Base-by-base conservation (phyloP, 2,329 filamentous ascomycete genomes). In the Thermoascus crustaceus region DNA sequence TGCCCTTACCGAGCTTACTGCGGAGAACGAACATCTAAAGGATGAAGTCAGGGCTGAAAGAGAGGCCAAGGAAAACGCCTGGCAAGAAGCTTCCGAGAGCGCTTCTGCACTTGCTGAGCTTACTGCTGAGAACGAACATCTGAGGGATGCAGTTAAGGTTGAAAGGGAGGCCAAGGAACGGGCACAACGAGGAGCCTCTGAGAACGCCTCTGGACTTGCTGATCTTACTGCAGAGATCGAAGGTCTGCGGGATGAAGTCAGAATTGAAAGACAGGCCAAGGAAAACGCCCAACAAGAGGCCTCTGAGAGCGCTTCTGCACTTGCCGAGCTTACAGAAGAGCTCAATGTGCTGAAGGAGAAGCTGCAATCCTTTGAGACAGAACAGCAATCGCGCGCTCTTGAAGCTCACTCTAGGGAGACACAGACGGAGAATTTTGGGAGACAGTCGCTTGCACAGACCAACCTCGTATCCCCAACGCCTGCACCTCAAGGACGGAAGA, bases 141-240 rank as follows among this genome's bases (percentile, higher is more conserved):
- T 72, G 16, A 73, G 74, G 50, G 66, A 72, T 52, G 52, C 78
- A 63, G 58, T 73, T 50, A 36, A 71, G 50, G 41, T 54, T 59
- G 56, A 72, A 64, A 57, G 69, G 63, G 54, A 61, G 8, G 53
- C 60, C 17, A 68, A 66, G 43, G 62, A 68, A 20, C 57, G 60
- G 31, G 62, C 64, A 5, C 64, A 60, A 27, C 65, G 68, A 40
- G 65, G 68, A 42, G 61, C 66, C 31, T 67, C 67, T 36, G 66
- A 69, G 45, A 60, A 64, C 21, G 65, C 63, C 5, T 67, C 67
- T 47, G 57, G 64, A 22, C 48, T 69, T 16, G 63, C 64, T 3
- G 61, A 64, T 5, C 50, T n/a, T n/a, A n/a, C n/a, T 39, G 50
- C 48, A 1, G 69, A 70, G 41, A 53, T 72, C 18, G 69, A 65